A percentile compares a stretch with the other conserved stretches of the same genome.
These are phyloP conservation scores for Pleurotus ostreatus DNA, from an alignment of 768 basidiomycete genomes.

Conservation along the genomic window DNA sequence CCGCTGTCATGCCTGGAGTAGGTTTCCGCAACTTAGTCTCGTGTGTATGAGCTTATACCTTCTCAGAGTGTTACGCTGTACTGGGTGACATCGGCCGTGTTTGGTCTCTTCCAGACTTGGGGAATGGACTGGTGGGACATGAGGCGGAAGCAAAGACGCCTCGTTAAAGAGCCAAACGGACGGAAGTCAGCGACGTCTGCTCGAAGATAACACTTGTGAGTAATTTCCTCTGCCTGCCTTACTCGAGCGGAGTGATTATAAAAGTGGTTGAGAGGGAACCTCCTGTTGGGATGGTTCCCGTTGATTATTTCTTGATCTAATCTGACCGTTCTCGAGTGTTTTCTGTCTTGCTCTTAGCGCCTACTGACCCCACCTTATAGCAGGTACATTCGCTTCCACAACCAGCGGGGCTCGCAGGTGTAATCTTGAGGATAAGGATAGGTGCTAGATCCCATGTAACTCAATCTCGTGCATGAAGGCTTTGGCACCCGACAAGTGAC, in stretches of 20 bases:
- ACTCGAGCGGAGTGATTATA: conserved; percentile 60
- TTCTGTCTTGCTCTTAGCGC: too few relatives aligned
- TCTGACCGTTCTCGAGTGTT: conserved; percentile 49
- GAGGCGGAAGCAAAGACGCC: conserved; percentile 27
- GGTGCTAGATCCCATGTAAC: too few relatives aligned
- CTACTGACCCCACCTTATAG: too few relatives aligned
- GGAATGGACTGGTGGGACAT: conserved; percentile 61
- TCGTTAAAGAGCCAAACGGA: neutral
- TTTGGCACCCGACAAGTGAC: too few relatives aligned
- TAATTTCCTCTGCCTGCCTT: neutral
- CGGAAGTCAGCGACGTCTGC: neutral
- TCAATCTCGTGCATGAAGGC: too few relatives aligned
- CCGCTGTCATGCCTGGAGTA: conserved; percentile 71
- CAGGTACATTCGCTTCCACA: too few relatives aligned
- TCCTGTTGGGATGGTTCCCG: conserved; percentile 43
- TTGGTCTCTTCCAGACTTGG: conserved; percentile 76
- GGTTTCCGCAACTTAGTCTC: conserved; percentile 17
- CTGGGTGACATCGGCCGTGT: conserved; percentile 74
- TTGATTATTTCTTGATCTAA: conserved; percentile 87
- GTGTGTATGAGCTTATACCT: conserved; percentile 7
- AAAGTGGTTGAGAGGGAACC: conserved; percentile 72
- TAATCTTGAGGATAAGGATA: too few relatives aligned
- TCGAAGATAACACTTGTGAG: neutral
- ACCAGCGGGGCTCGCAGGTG: too few relatives aligned
- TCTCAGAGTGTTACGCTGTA: conserved; percentile 64